Evolutionary conservation across 495 filamentous ascomycete genomes (phyloP), one percentile per base, ranked within the genome.

Genomic region (Aspergillus coremiiformis): DNA sequence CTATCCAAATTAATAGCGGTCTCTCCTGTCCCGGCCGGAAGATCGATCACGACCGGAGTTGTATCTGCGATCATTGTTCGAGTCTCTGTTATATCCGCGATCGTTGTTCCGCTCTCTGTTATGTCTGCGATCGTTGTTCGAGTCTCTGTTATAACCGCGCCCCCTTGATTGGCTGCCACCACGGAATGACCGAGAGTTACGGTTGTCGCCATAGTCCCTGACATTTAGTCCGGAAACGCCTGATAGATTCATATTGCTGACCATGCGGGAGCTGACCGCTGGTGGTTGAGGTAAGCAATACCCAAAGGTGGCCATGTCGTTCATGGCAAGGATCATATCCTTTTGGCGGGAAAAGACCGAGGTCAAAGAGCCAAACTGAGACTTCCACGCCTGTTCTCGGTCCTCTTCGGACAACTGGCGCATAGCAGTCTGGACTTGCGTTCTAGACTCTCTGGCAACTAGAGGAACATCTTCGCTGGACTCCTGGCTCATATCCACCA

Each of bases 241-340:
- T 4, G 24, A n/a, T n/a, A n/a, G n/a, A n/a, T n/a, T n/a, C n/a
- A n/a, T n/a, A n/a, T n/a, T n/a, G n/a, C n/a, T n/a, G n/a, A n/a
- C n/a, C n/a, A n/a, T 32, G 29, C 11, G 11, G 11, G 29, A 32
- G 11, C n/a, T n/a, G n/a, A 32, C 11, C 11, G 29, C 5, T 32
- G 29, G 29, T 10, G 29, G 6, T 49, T 74, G 52, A 0, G 67
- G 49, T 72, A 87, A 71, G 9, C 84, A 81, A 73, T 83, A 89
- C 2, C 80, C 83, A 29, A 78, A 66, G 20, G 66, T 62, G 37
- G 78, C 72, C 60, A 83, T 76, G n/a, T 78, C 64, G 64, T 91
- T 90, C 49, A 93, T 62, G 4, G 70, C 63, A 4, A 74, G 42
- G 12, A 89, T 64, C 21, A 83, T 46, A 4, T 56, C 55, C 3